Percentiles rank a stretch among this genome's conserved stretches.
phyloP scores from a whole-genome alignment of 2,329 filamentous ascomycete species.

The Ophiocordyceps unilateralis region DNA sequence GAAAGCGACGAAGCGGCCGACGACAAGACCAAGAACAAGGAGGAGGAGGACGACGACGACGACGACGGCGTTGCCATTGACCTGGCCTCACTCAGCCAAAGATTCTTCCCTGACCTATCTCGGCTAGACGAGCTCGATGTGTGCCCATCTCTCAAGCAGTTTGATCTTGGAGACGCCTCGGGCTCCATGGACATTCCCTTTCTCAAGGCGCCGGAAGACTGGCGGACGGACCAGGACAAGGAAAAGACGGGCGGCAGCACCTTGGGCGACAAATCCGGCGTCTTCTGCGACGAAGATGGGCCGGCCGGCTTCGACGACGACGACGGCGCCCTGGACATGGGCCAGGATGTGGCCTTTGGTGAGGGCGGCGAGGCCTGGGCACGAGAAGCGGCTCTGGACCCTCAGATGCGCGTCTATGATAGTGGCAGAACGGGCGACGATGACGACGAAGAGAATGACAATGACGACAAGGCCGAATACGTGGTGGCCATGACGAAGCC shows the following conservation, averaged over 20 bases:
- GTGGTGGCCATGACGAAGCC: slow-evolving; percentile 61
- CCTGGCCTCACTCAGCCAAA: slow-evolving; percentile 52
- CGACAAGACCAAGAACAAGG: slow-evolving; percentile 22
- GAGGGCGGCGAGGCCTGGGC: slow-evolving; percentile 96
- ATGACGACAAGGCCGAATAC: slow-evolving; percentile 49
- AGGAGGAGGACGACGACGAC: slow-evolving; percentile 27
- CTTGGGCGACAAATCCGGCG: slow-evolving; percentile 60
- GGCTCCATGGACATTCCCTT: slow-evolving; percentile 83
- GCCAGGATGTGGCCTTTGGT: slow-evolving; percentile 68
- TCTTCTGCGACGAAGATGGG: slow-evolving; percentile 77
- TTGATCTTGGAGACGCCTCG: slow-evolving; percentile 75
- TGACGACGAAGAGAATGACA: slow-evolving; percentile 17
- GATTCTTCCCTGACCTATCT: slow-evolving; percentile 72
- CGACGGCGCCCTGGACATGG: slow-evolving; percentile 57
- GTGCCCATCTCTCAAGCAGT: slow-evolving; percentile 85
- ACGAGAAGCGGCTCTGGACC: slow-evolving; percentile 69
- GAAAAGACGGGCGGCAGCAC: slow-evolving; percentile 38
- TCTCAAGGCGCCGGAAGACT: slow-evolving; percentile 74
- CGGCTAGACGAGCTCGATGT: slow-evolving; percentile 74
- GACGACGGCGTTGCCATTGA: slow-evolving; percentile 55
- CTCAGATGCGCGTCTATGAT: slow-evolving; percentile 67
- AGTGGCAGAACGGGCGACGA: slow-evolving; percentile 45
- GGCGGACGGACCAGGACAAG: slow-evolving; percentile 54
- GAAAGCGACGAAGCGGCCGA: slow-evolving; percentile 15
- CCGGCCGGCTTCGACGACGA: slow-evolving; percentile 57